These are phyloP conservation scores for Serendipita sp. DNA, from an alignment of 768 basidiomycete species.

Conservation along the genomic window DNA sequence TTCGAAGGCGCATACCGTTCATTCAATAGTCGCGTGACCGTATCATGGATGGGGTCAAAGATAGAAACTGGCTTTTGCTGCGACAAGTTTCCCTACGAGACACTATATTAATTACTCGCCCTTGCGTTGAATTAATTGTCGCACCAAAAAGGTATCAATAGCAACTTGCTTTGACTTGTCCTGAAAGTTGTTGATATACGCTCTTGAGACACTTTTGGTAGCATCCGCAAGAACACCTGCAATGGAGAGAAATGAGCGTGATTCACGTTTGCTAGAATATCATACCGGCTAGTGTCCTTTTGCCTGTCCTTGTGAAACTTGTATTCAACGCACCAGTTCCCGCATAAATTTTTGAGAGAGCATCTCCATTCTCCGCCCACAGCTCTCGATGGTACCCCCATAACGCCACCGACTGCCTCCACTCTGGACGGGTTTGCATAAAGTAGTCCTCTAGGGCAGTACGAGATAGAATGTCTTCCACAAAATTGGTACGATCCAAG, in stretches of 20 bases:
- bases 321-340: slow-evolving; percentile 77
- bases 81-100: slow-evolving; percentile 73
- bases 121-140: slow-evolving; percentile 15
- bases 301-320: slow-evolving; percentile 87
- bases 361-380: slow-evolving; percentile 96
- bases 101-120: not conserved
- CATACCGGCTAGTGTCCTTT: slow-evolving; percentile 74
- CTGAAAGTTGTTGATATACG: slow-evolving; percentile 96
- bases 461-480: slow-evolving; percentile 85
- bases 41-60: slow-evolving; percentile 86
- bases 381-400: slow-evolving; percentile 84
- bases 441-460: slow-evolving; percentile 72
- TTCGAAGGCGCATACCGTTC: slow-evolving; percentile 33
- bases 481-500: slow-evolving; percentile 92
- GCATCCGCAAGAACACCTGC: slow-evolving; percentile 85
- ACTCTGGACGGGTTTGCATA: slow-evolving; percentile 57
- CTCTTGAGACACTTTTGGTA: slow-evolving; percentile 87
- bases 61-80: slow-evolving; percentile 77
- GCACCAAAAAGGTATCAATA: slow-evolving; percentile 87
- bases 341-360: slow-evolving; percentile 84
- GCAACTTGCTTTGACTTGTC: slow-evolving; percentile 88
- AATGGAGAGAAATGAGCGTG: not conserved
- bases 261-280: not conserved
- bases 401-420: slow-evolving; percentile 47
- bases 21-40: slow-evolving; percentile 54